These are phyloP conservation scores for Ilex aquifolium DNA, from an alignment of 257 asterid species.

Conservation along the genomic window DNA sequence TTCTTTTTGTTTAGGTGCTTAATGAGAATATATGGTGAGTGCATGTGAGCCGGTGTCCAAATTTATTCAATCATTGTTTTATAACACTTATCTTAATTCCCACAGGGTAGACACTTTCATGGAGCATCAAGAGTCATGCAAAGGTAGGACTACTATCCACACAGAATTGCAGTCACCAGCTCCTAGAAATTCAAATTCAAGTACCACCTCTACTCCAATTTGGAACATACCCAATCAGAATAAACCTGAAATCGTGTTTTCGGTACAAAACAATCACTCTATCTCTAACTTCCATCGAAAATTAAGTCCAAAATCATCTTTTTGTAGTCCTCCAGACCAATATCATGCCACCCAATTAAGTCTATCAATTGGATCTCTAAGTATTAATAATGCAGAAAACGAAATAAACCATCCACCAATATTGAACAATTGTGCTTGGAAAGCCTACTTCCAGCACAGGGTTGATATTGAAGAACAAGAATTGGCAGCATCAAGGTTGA, in stretches of 20 bases:
- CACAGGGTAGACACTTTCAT: constrained; percentile 51
- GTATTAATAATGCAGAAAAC: constrained; percentile 2
- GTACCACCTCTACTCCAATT: constrained; percentile 25
- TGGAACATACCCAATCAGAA: no score
- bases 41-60: no score
- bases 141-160: constrained; percentile 15
- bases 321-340: no score
- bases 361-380: constrained; percentile 27
- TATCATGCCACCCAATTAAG: no score
- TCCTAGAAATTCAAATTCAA: constrained; percentile 32
- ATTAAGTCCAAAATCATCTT: no score
- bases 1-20: no score
- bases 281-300: no score
- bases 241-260: no score
- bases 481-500: constrained; percentile 15
- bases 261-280: neutral
- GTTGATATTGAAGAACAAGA: neutral
- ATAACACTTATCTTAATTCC: no score
- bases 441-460: neutral
- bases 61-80: neutral
- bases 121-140: constrained; percentile 49
- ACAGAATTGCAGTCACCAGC: constrained; percentile 23
- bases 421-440: neutral
- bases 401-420: neutral
- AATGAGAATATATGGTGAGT: no score